Conservation (phyloP, 2,329 filamentous ascomycete species). For the Calcarisporium arbuscula region DNA sequence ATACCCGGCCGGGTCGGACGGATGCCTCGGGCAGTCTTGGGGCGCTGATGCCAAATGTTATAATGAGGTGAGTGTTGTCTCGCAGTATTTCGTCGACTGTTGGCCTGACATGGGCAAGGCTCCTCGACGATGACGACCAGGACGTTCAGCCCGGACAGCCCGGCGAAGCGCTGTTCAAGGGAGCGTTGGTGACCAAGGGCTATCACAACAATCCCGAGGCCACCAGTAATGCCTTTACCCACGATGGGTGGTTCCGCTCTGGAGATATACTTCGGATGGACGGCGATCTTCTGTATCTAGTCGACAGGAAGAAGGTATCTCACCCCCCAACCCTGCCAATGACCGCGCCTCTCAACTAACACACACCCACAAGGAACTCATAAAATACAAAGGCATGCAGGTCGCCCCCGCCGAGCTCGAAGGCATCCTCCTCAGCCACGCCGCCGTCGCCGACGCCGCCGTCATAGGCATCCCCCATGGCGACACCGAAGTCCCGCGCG, state of each 20-base stretch:
- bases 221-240: conserved; percentile 51
- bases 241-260: conserved; percentile 64
- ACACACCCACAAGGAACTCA: conserved; percentile 41
- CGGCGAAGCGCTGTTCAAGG: conserved; percentile 62
- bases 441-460: conserved; percentile 47
- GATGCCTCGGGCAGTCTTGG: conserved; percentile 42
- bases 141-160: conserved; percentile 33
- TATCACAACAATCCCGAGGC: conserved; percentile 64
- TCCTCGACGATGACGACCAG: conserved; percentile 32
- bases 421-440: conserved; percentile 33
- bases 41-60: conserved; percentile 20
- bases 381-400: conserved; percentile 54
- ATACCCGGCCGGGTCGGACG: conserved; percentile 30
- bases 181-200: conserved; percentile 65
- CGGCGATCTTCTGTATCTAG: conserved; percentile 66
- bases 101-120: conserved; percentile 17
- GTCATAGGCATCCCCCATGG: conserved; percentile 51
- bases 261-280: conserved; percentile 73
- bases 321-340: neutral
- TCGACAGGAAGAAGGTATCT: conserved; percentile 64
- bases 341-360: neutral
- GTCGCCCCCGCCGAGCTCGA: conserved; percentile 62
- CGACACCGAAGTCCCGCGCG: conserved; percentile 42
- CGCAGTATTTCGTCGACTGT: neutral
- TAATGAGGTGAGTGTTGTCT: conserved; percentile 16